Evolutionary conservation across 148 eudicot genomes (phyloP).

Genomic region (Diospyros lotus): DNA sequence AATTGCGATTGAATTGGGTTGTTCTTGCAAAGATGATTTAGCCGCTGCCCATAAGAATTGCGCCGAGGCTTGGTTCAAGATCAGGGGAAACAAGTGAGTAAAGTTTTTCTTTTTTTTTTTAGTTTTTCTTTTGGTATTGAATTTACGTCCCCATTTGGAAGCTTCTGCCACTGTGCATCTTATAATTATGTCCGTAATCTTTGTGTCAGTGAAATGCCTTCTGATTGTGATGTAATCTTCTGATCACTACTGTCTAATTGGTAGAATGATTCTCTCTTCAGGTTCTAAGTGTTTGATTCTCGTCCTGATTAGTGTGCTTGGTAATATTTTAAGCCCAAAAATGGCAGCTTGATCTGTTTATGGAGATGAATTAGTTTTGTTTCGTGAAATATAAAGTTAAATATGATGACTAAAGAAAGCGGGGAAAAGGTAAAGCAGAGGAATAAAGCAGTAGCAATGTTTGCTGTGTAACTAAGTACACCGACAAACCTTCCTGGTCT

Average conservation of each 20-base stretch:
- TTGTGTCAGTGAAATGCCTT: not conserved
- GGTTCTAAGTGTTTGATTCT: not conserved
- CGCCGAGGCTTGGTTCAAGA: constrained; percentile 72
- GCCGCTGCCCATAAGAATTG: constrained; percentile 69
- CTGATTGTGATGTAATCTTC: not conserved
- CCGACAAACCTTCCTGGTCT: constrained; percentile 10
- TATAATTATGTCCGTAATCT: not conserved
- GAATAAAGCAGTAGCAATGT: constrained; percentile 18
- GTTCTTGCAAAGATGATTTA: constrained; percentile 66
- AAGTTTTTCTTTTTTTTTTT: not conserved
- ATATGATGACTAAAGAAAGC: constrained; percentile 15
- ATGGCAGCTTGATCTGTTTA: not conserved
- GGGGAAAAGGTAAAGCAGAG: constrained; percentile 22
- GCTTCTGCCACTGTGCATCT: not conserved
- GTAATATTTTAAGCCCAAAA: not conserved
- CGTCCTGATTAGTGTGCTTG: not conserved
- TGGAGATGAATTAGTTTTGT: not conserved
- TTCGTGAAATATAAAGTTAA: not conserved
- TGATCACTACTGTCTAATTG: not conserved
- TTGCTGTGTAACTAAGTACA: constrained; percentile 6
- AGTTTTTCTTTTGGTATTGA: not conserved
- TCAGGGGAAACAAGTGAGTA: constrained; percentile 64
- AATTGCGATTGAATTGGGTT: constrained; percentile 52
- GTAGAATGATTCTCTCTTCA: no score
- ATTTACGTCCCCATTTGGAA: not conserved